phyloP scores from a whole-genome alignment of 768 basidiomycete genomes.

The Porphyrellus cyaneotinctus region DNA sequence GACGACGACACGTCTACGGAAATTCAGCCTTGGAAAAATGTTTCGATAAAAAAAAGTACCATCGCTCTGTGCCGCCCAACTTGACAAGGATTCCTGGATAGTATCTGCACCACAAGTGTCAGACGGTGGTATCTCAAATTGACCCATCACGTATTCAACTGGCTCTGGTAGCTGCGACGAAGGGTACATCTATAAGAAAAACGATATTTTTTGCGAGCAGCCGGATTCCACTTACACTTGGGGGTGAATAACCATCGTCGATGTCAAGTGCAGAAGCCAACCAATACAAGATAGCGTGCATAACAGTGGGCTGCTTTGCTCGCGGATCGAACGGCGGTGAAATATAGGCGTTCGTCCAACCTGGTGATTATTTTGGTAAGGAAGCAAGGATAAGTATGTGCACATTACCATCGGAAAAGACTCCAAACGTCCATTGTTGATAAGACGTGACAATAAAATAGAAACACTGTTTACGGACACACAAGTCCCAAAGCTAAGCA shows the following conservation, averaged over 20 bases:
- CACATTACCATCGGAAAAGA: slow-evolving; percentile 49
- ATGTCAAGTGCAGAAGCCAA: slow-evolving; percentile 44
- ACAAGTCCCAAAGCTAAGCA: slow-evolving; percentile 47
- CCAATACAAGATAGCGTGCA: slow-evolving; percentile 55
- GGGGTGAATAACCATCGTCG: slow-evolving; percentile 28
- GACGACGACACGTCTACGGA: slow-evolving; percentile 24
- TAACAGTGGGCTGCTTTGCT: slow-evolving; percentile 43
- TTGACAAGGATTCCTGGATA: slow-evolving; percentile 28
- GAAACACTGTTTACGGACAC: slow-evolving; percentile 42
- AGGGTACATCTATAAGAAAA: neutral
- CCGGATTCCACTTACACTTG: slow-evolving; percentile 16
- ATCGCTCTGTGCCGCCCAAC: slow-evolving; percentile 30
- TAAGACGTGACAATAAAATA: slow-evolving; percentile 62
- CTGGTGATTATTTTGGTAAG: slow-evolving; percentile 28
- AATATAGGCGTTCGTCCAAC: slow-evolving; percentile 52
- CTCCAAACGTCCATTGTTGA: slow-evolving; percentile 58
- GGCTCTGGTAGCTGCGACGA: slow-evolving; percentile 29
- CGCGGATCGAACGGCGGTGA: slow-evolving; percentile 42
- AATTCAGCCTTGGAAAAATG: neutral
- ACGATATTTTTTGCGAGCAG: neutral
- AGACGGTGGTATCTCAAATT: slow-evolving; percentile 23
- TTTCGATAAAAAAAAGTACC: slow-evolving; percentile 14
- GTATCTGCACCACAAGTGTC: slow-evolving; percentile 15
- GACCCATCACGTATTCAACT: slow-evolving; percentile 29
- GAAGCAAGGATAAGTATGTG: neutral